Percentiles rank a stretch among this genome's conserved stretches.
Conservation (phyloP, 371 early-diverging fungal genomes). For the Mucor irregularis region DNA sequence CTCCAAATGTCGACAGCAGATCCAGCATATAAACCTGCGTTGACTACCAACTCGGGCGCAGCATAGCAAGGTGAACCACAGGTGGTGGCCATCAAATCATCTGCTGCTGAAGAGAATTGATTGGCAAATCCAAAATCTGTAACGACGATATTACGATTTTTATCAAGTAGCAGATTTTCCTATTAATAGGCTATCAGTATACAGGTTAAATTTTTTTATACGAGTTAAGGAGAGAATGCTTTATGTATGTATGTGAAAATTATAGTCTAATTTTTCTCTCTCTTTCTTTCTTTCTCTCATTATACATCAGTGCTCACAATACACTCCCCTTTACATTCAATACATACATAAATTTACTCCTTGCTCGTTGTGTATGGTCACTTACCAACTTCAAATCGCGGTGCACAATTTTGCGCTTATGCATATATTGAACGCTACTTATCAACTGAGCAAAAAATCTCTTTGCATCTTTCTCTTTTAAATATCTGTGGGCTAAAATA, state of each 20-base stretch:
- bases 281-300: neutral
- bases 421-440: constrained; percentile 66
- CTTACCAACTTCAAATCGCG: constrained; percentile 71
- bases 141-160: constrained; percentile 86
- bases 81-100: constrained; percentile 83
- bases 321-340: neutral
- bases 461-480: constrained; percentile 64
- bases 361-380: constrained; percentile 2
- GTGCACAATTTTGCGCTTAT: constrained; percentile 62
- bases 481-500: constrained; percentile 57
- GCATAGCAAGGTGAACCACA: constrained; percentile 99
- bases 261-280: neutral
- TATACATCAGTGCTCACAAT: neutral
- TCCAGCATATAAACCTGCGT: constrained; percentile 94
- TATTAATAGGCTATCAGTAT: no score
- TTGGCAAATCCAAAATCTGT: constrained; percentile 99
- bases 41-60: constrained; percentile 95
- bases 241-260: neutral
- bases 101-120: constrained; percentile 64
- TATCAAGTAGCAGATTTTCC: constrained; percentile 91
- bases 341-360: constrained; percentile 1
- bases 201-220: no score
- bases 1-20: constrained; percentile 96
- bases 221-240: neutral
- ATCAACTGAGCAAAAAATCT: constrained; percentile 74